Percentiles rank a stretch among this genome's conserved stretches.
Conservation (phyloP, 495 filamentous ascomycete genomes). For the Neurospora sp. region DNA sequence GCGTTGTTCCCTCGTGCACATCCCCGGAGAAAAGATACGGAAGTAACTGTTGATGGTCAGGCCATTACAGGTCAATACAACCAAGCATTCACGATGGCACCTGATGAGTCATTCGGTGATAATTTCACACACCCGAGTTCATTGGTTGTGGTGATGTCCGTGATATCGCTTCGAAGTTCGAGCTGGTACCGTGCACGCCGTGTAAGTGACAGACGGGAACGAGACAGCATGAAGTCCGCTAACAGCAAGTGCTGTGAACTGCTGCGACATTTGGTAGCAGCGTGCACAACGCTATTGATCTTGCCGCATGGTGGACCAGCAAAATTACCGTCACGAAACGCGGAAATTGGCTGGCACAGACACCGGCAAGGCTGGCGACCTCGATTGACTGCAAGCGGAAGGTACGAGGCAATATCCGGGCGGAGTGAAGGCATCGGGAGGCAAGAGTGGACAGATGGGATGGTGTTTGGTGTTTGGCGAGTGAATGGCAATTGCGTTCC, state of each 20-base stretch:
- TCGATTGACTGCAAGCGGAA: background rate
- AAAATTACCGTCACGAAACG: background rate
- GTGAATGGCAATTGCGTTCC: background rate
- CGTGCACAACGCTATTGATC: background rate
- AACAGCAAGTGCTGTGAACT: background rate
- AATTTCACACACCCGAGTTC: background rate
- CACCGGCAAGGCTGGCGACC: background rate
- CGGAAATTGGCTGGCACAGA: background rate
- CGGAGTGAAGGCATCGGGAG: background rate
- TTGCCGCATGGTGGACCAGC: background rate
- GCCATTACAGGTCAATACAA: background rate
- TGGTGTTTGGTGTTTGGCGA: background rate
- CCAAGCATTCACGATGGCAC: background rate
- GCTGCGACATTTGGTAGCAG: background rate
- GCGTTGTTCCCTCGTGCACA: background rate
- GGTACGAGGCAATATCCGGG: background rate
- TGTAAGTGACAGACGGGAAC: background rate
- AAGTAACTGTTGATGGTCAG: background rate
- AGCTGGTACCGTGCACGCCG: background rate
- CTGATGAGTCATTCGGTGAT: background rate
- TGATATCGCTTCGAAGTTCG: background rate
- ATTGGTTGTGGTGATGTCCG: background rate
- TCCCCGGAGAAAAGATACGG: background rate
- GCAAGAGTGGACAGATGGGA: background rate
- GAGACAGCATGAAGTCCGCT: background rate